Percentiles rank a stretch among this genome's conserved stretches.
Evolutionary conservation across 1,284 basidiomycete genomes (phyloP).

Genomic region (Neotropicomus parvogracilis): DNA sequence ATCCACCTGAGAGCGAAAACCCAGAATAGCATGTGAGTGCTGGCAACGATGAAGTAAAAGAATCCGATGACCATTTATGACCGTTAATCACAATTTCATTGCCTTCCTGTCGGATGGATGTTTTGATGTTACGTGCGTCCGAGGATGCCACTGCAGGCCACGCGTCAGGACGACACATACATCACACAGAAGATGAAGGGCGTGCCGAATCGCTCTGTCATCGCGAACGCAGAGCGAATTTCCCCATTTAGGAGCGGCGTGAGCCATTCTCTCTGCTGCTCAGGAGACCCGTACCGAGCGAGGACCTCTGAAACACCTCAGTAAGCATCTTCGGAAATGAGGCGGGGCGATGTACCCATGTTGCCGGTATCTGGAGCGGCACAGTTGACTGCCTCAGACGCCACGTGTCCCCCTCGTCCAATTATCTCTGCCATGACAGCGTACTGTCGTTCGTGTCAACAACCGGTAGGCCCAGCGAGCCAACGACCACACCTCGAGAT

Average conservation of each 20-base stretch:
- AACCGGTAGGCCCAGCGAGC: neutral
- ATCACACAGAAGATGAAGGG: conserved; percentile 9
- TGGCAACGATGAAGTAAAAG: conserved; percentile 1
- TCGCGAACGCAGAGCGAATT: conserved; percentile 90
- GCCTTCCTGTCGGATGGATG: conserved; percentile 82
- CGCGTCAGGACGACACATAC: conserved; percentile 4
- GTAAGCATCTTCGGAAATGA: conserved; percentile 1
- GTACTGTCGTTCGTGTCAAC: conserved; percentile 53
- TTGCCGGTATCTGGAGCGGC: conserved; percentile 95
- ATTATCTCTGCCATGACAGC: conserved; percentile 95
- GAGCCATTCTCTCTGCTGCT: conserved; percentile 92
- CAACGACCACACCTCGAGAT: conserved; percentile 71
- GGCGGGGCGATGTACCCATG: conserved; percentile 63
- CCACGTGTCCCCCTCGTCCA: conserved; percentile 78
- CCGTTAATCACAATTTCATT: conserved; percentile 92
- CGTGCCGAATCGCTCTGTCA: conserved; percentile 89
- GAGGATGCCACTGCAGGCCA: conserved; percentile 77
- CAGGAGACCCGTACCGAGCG: conserved; percentile 85
- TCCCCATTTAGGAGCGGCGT: conserved; percentile 85
- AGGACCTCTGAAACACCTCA: conserved; percentile 73
- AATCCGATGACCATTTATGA: conserved; percentile 78
- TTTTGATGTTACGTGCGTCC: conserved; percentile 93
- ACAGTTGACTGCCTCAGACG: conserved; percentile 88
- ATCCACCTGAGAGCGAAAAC: conserved; percentile 69
- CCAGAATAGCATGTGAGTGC: conserved; percentile 12